Conservation (phyloP, 305 asterid genomes). For the Fraxinus sp. region DNA sequence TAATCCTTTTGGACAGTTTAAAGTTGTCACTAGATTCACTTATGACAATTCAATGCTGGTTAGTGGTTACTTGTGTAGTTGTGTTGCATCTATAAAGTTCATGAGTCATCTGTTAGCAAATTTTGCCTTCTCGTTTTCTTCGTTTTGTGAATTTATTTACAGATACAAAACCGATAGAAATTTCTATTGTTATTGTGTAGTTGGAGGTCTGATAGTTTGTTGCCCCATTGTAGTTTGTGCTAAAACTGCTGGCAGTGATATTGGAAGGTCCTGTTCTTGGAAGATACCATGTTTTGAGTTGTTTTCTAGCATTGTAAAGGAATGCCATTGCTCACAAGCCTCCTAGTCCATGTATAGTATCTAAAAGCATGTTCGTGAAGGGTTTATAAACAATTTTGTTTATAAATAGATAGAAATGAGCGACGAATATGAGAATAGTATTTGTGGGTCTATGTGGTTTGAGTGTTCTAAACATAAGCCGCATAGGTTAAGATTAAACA, state of each 20-base stretch:
- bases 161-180: background rate
- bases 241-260: background rate
- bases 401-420: background rate
- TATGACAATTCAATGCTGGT: background rate
- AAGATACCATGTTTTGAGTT: background rate
- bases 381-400: background rate
- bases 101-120: background rate
- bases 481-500: background rate
- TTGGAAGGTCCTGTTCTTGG: background rate
- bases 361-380: background rate
- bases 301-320: background rate
- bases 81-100: background rate
- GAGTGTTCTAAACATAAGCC: background rate
- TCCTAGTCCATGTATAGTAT: background rate
- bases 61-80: background rate
- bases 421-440: background rate
- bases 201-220: background rate
- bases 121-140: background rate
- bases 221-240: background rate
- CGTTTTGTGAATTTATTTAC: background rate
- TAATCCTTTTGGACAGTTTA: slow-evolving; percentile 9
- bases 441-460: background rate
- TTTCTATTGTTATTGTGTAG: background rate
- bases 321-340: background rate
- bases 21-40: slow-evolving; percentile 19